Conservation (phyloP, 768 basidiomycete genomes). For the Leccinum olivaceopallidum region DNA sequence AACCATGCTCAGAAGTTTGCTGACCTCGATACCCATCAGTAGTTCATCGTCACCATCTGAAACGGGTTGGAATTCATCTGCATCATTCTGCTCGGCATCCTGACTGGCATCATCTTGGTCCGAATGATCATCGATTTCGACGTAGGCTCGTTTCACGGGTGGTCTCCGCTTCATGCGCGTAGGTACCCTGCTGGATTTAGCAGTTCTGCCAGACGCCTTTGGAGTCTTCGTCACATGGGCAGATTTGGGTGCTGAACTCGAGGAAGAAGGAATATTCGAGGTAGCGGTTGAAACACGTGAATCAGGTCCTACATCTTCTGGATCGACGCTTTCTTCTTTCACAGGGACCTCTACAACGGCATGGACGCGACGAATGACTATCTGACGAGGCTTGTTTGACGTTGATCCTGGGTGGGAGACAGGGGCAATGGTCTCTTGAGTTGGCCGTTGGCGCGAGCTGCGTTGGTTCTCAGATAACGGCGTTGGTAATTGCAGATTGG, state of each 20-base stretch:
- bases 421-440: constrained; percentile 5
- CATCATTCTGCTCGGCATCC: constrained; percentile 13
- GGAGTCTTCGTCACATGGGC: constrained; percentile 10
- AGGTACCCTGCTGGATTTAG: constrained; percentile 2
- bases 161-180: constrained; percentile 24
- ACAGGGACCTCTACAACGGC: constrained; percentile 58
- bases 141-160: constrained; percentile 26
- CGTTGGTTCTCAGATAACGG: constrained; percentile 34
- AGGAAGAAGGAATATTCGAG: constrained; percentile 15
- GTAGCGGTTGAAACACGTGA: constrained; percentile 11
- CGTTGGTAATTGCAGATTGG: constrained; percentile 28
- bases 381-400: constrained; percentile 20
- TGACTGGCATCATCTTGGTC: constrained; percentile 18
- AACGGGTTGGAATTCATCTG: constrained; percentile 16
- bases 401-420: constrained; percentile 8
- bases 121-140: constrained; percentile 34
- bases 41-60: constrained; percentile 60
- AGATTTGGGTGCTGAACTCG: constrained; percentile 13
- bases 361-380: constrained; percentile 62
- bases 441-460: constrained; percentile 22
- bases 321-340: constrained; percentile 59
- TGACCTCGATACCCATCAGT: constrained; percentile 60
- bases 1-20: constrained; percentile 10
- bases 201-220: constrained; percentile 7
- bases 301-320: constrained; percentile 27